These are phyloP conservation scores for Pichia exigua DNA, from an alignment of 805 yeast species.

Conservation along the genomic window DNA sequence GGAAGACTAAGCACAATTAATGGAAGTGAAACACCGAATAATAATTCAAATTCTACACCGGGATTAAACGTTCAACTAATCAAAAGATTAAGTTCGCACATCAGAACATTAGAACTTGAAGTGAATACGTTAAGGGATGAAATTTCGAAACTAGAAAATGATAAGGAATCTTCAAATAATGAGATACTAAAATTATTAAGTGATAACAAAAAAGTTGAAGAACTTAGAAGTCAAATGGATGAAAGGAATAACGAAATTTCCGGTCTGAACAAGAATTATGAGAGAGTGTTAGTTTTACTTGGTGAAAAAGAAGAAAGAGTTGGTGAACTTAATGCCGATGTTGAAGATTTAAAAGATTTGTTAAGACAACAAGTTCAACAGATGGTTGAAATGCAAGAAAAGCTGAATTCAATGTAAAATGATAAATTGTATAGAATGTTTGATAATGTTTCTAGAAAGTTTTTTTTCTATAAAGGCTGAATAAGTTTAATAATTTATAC, in stretches of 20 bases:
- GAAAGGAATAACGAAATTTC: conserved; percentile 16
- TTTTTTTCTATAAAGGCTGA: neutral
- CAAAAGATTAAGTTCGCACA: conserved; percentile 65
- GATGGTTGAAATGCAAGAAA: conserved; percentile 56
- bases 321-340: conserved; percentile 82
- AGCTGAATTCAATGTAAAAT: conserved; percentile 6
- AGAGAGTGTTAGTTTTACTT: conserved; percentile 56
- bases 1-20: conserved; percentile 8
- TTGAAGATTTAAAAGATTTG: conserved; percentile 79
- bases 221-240: conserved; percentile 22
- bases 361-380: conserved; percentile 81
- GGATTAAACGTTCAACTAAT: conserved; percentile 49
- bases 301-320: conserved; percentile 87
- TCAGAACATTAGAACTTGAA: conserved; percentile 77
- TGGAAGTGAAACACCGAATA: conserved; percentile 1
- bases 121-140: conserved; percentile 58
- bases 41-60: conserved; percentile 13
- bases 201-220: conserved; percentile 40
- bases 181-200: conserved; percentile 57
- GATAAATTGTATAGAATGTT: neutral
- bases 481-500: neutral
- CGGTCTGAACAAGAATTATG: conserved; percentile 18
- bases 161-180: conserved; percentile 59
- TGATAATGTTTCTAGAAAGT: neutral
- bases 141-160: conserved; percentile 40